These are phyloP conservation scores for Glycyrrhiza uralensis DNA, from an alignment of 306 rosid genomes.

Conservation along the genomic window DNA sequence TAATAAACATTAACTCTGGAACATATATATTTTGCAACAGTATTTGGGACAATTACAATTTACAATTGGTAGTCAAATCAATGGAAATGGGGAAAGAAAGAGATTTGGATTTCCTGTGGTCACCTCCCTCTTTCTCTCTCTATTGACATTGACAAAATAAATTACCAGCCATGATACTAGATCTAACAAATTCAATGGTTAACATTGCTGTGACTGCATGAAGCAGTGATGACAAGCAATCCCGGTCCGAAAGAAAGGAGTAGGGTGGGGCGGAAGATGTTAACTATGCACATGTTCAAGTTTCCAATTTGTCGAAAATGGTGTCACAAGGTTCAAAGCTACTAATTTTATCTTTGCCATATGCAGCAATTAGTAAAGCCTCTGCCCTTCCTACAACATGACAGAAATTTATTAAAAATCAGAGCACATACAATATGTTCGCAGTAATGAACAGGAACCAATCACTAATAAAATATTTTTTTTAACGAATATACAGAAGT, in stretches of 20 bases:
- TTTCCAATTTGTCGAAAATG: slow-evolving; percentile 31
- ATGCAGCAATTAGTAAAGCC: slow-evolving; percentile 93
- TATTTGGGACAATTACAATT: not conserved
- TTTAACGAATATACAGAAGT: not conserved
- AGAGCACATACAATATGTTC: not conserved
- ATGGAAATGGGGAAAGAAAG: not conserved
- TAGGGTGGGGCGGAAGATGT: not conserved
- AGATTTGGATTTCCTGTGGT: too few relatives aligned
- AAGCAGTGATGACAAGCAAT: too few relatives aligned
- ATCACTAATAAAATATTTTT: not conserved
- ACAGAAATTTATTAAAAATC: not conserved
- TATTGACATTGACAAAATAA: too few relatives aligned
- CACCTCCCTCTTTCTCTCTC: too few relatives aligned
- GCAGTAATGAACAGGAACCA: not conserved
- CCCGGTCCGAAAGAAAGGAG: not conserved
- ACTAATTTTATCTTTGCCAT: slow-evolving; percentile 56
- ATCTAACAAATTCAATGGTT: too few relatives aligned
- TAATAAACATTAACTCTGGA: not conserved
- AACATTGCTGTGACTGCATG: too few relatives aligned
- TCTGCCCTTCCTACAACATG: slow-evolving; percentile 83
- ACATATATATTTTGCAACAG: not conserved
- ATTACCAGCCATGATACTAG: too few relatives aligned
- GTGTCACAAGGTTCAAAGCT: slow-evolving; percentile 31
- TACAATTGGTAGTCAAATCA: slow-evolving; percentile 6
- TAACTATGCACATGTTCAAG: slow-evolving; percentile 15